These are phyloP conservation scores for Abortiporus biennis DNA, from an alignment of 1,284 basidiomycete species.

Conservation along the genomic window DNA sequence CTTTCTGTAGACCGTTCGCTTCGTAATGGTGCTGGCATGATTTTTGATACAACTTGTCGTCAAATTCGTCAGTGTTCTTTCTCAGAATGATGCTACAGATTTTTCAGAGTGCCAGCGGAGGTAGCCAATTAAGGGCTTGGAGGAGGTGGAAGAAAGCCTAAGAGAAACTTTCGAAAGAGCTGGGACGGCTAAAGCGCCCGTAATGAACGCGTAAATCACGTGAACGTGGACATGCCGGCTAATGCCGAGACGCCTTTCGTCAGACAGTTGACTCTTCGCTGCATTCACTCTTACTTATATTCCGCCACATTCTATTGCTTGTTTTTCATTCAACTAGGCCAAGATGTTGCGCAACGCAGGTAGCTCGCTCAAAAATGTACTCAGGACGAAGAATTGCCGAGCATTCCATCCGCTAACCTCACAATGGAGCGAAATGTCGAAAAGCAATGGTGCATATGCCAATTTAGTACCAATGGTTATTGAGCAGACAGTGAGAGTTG, in stretches of 20 bases:
- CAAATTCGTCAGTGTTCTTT: slow-evolving; percentile 3
- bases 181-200: slow-evolving; percentile 2
- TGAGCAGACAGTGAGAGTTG: slow-evolving; percentile 72
- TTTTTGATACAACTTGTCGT: neutral
- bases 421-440: slow-evolving; percentile 5
- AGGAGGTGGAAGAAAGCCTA: too few species aligned
- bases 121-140: too few species aligned
- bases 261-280: neutral
- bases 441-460: slow-evolving; percentile 22
- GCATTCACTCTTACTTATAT: neutral
- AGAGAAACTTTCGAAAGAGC: too few species aligned
- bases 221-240: slow-evolving; percentile 18
- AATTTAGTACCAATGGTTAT: slow-evolving; percentile 83
- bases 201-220: slow-evolving; percentile 22
- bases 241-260: slow-evolving; percentile 7
- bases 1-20: slow-evolving; percentile 58
- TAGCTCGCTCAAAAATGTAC: neutral
- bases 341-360: slow-evolving; percentile 1
- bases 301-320: neutral
- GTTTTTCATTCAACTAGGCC: too few species aligned
- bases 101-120: too few species aligned
- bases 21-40: slow-evolving; percentile 2
- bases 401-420: slow-evolving; percentile 31
- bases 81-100: too few species aligned
- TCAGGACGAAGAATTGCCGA: too few species aligned